A percentile compares a stretch with the other conserved stretches of the same genome.
Evolutionary conservation across 805 yeast genomes (phyloP).

Genomic region (Barnettozyma siamensis): DNA sequence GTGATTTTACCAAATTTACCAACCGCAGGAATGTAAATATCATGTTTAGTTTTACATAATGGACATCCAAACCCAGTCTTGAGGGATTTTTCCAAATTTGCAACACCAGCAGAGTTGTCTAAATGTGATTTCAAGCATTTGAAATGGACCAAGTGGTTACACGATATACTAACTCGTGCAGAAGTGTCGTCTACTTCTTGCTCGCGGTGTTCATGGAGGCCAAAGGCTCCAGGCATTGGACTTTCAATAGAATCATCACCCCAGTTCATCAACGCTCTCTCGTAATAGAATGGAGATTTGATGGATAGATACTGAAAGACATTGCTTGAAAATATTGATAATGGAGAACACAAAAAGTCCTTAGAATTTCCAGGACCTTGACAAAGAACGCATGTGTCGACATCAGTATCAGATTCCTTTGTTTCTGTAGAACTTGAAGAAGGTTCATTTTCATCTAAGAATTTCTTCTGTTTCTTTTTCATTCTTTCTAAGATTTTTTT

Average conservation of each 20-base stretch:
- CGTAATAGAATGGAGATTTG: too few species aligned
- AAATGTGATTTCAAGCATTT: constrained; percentile 49
- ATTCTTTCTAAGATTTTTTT: constrained; percentile 56
- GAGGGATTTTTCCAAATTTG: too few species aligned
- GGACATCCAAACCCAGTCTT: too few species aligned
- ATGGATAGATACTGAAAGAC: too few species aligned
- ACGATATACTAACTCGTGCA: constrained; percentile 39
- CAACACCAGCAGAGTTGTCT: neutral
- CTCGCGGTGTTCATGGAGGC: too few species aligned
- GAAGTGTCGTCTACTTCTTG: too few species aligned
- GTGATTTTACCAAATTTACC: neutral
- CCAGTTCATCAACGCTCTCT: constrained; percentile 20
- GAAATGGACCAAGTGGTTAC: constrained; percentile 92
- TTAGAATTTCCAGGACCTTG: constrained; percentile 43
- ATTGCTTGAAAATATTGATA: constrained; percentile 29
- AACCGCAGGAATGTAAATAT: constrained; percentile 64
- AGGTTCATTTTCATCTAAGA: constrained; percentile 49
- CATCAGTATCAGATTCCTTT: constrained; percentile 15
- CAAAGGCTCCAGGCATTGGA: too few species aligned
- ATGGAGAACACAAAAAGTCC: constrained; percentile 55
- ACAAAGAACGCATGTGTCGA: constrained; percentile 50
- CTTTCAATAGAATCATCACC: constrained; percentile 17
- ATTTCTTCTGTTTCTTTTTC: constrained; percentile 68
- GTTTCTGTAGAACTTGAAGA: constrained; percentile 34
- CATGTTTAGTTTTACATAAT: constrained; percentile 79